Conservation (phyloP, 192 early-diverging fungal genomes). For the Coemansia sp. region DNA sequence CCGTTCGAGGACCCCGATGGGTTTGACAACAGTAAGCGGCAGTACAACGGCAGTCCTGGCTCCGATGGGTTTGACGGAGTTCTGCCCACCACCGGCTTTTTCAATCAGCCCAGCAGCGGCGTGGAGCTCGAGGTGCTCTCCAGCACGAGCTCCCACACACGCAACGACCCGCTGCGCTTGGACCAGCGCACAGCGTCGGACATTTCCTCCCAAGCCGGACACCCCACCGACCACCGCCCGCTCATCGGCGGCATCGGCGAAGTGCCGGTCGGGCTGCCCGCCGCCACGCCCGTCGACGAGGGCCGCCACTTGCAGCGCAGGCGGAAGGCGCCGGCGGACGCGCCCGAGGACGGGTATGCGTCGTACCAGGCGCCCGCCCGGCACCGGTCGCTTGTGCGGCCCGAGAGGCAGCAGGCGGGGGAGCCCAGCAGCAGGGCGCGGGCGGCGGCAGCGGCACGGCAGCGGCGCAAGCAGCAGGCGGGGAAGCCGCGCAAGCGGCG, state of each 20-base stretch:
- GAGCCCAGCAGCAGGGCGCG: conserved; percentile 24
- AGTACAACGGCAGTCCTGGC: conserved; percentile 11
- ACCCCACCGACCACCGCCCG: conserved; percentile 23
- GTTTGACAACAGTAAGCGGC: conserved; percentile 7
- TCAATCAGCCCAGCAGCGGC: conserved; percentile 5
- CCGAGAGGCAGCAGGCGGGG: conserved; percentile 49
- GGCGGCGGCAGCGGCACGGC: conserved; percentile 21
- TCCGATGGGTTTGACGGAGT: conserved; percentile 39
- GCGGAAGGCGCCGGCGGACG: conserved; percentile 12
- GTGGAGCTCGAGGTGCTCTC: conserved; percentile 52
- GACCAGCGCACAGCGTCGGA: conserved; percentile 49
- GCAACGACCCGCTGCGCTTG: conserved; percentile 34
- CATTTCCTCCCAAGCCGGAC: conserved; percentile 43
- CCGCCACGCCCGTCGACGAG: conserved; percentile 14
- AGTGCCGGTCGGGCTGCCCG: conserved; percentile 5
- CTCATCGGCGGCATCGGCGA: conserved; percentile 46
- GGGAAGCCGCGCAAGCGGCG: conserved; percentile 23
- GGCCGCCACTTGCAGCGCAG: conserved; percentile 26
- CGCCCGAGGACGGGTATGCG: conserved; percentile 9
- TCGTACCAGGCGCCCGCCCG: conserved; percentile 49
- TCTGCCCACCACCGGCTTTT: neutral
- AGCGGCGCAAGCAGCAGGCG: conserved; percentile 41
- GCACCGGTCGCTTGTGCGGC: conserved; percentile 67
- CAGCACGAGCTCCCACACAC: conserved; percentile 46
- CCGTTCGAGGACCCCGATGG: conserved; percentile 16